Evolutionary conservation across 768 basidiomycete species (phyloP).

Genomic region (Tulasnella sp.): DNA sequence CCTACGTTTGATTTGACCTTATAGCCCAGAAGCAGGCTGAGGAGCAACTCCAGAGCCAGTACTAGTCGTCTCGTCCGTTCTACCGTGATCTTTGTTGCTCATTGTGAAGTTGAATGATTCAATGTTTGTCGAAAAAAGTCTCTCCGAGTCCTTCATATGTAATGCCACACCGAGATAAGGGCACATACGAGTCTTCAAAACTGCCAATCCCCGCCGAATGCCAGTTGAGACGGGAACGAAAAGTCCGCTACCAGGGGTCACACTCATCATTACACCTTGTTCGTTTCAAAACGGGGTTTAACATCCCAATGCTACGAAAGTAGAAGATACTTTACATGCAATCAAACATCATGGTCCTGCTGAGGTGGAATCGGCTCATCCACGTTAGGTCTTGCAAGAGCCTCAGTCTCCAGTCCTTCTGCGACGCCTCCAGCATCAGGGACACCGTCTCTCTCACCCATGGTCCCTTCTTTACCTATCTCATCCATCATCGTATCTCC

Average conservation of each 20-base stretch:
- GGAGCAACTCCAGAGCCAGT: neutral
- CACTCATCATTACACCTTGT: too few species aligned
- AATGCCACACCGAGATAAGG: too few species aligned
- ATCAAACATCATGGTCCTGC: neutral
- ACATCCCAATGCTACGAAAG: neutral
- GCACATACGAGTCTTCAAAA: too few species aligned
- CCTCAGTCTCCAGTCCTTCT: neutral
- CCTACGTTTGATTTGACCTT: neutral
- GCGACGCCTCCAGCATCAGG: neutral
- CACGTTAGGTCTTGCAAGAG: neutral
- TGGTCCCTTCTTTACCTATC: neutral
- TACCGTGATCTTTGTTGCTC: neutral
- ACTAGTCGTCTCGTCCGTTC: neutral
- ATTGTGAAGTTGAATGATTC: neutral
- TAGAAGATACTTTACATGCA: neutral
- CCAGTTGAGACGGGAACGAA: too few species aligned
- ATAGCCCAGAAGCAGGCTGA: neutral
- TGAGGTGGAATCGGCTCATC: neutral
- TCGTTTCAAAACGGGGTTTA: neutral
- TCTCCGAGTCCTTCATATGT: too few species aligned
- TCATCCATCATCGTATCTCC: neutral
- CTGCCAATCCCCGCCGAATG: too few species aligned
- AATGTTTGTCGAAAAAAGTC: neutral
- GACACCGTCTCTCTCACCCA: neutral
- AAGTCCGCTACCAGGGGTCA: too few species aligned